These are phyloP conservation scores for Geotrichum candidum DNA, from an alignment of 1,139 yeast genomes.

Conservation along the genomic window DNA sequence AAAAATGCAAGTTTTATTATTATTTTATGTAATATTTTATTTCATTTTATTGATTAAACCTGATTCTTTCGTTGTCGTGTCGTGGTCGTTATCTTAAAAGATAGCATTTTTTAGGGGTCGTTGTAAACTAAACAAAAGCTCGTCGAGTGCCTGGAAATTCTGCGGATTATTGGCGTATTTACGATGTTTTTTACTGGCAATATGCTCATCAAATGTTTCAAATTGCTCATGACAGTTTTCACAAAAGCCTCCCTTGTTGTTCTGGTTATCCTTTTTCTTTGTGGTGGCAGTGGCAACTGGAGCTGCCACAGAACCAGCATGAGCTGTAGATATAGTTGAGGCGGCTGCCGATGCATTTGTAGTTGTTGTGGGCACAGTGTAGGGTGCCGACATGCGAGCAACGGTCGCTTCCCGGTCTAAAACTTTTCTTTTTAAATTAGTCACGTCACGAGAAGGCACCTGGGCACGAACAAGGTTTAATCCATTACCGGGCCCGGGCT, in stretches of 20 bases:
- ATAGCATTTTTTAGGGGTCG: slow-evolving; percentile 6
- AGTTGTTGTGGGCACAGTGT: slow-evolving; percentile 14
- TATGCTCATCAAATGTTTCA: slow-evolving; percentile 74
- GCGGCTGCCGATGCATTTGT: slow-evolving; percentile 16
- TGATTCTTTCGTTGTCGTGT: neutral
- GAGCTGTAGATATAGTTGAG: neutral
- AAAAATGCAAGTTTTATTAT: neutral
- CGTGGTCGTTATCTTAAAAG: neutral
- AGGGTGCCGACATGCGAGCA: slow-evolving; percentile 19
- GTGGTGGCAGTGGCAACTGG: neutral
- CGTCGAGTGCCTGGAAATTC: slow-evolving; percentile 75
- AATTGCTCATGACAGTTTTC: slow-evolving; percentile 90
- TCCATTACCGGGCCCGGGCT: slow-evolving; percentile 49
- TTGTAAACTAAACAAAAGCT: slow-evolving; percentile 18
- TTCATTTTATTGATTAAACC: neutral
- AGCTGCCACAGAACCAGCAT: neutral
- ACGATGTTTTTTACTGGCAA: slow-evolving; percentile 63
- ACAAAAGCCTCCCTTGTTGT: slow-evolving; percentile 47
- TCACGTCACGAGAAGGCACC: slow-evolving; percentile 61
- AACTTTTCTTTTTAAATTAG: slow-evolving; percentile 50
- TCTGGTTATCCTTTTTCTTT: slow-evolving; percentile 1
- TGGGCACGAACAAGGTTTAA: slow-evolving; percentile 63
- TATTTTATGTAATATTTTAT: neutral
- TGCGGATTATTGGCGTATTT: slow-evolving; percentile 68
- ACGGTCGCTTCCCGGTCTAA: slow-evolving; percentile 23